phyloP scores from a whole-genome alignment of 768 basidiomycete species.

The Lactarius evosmus region DNA sequence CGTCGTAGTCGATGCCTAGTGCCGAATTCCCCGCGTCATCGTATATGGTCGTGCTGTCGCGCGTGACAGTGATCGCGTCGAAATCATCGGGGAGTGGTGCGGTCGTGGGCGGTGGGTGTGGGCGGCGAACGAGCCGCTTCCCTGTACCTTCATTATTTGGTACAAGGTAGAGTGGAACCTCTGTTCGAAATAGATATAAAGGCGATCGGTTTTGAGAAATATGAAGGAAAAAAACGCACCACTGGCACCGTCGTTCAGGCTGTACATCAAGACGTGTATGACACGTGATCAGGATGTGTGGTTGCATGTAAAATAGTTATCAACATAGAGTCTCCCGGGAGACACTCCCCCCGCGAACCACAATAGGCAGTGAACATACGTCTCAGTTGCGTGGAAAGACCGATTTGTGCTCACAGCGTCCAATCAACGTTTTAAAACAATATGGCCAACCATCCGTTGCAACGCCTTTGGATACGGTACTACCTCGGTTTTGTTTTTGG shows the following conservation, averaged over 20 bases:
- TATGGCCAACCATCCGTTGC: too few species aligned
- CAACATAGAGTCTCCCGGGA: too few species aligned
- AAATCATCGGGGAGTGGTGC: conserved; percentile 42
- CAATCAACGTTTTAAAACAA: too few species aligned
- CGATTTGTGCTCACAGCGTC: too few species aligned
- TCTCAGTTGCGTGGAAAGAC: too few species aligned
- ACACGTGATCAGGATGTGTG: neutral
- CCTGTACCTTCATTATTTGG: conserved; percentile 39
- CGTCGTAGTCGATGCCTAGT: conserved; percentile 27
- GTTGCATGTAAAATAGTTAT: too few species aligned
- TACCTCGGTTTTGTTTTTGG: neutral
- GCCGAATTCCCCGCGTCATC: conserved; percentile 22
- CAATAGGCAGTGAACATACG: too few species aligned
- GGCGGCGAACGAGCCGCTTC: conserved; percentile 40
- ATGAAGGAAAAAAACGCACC: conserved; percentile 6
- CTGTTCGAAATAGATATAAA: neutral
- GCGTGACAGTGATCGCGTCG: conserved; percentile 36
- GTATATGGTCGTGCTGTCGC: conserved; percentile 24
- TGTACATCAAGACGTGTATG: conserved; percentile 19
- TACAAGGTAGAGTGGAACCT: conserved; percentile 36
- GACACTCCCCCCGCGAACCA: too few species aligned
- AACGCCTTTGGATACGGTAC: neutral
- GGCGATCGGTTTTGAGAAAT: neutral
- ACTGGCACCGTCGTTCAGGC: conserved; percentile 24
- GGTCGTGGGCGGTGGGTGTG: conserved; percentile 40